Conservation (phyloP, 2,329 filamentous ascomycete genomes). For the Aspergillus latus region DNA sequence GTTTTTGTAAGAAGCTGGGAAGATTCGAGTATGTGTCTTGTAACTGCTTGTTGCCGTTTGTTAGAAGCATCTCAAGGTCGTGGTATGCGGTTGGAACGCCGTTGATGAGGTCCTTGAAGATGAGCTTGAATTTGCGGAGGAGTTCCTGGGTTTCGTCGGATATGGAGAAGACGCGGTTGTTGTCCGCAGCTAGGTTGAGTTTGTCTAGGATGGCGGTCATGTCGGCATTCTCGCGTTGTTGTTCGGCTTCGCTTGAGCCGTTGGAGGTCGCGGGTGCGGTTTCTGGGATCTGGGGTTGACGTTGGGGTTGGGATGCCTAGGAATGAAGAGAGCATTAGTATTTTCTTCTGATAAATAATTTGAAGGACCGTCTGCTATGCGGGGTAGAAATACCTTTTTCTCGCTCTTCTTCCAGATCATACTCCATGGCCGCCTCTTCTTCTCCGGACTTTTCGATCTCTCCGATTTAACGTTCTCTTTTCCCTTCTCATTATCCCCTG, state of each 20-base stretch:
- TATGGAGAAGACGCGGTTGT: constrained; percentile 82
- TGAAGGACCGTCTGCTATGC: background rate
- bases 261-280: background rate
- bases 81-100: constrained; percentile 91
- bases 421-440: constrained; percentile 40
- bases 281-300: constrained; percentile 5
- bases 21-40: constrained; percentile 66
- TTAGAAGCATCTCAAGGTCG: constrained; percentile 73
- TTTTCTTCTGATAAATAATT: background rate
- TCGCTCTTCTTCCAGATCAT: constrained; percentile 42
- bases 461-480: constrained; percentile 19
- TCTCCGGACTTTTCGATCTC: constrained; percentile 18
- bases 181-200: constrained; percentile 77
- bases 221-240: constrained; percentile 66
- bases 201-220: constrained; percentile 77
- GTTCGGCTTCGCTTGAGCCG: constrained; percentile 37
- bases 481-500: background rate
- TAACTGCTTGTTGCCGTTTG: constrained; percentile 62
- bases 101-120: constrained; percentile 88
- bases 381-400: constrained; percentile 30
- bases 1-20: constrained; percentile 76
- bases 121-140: constrained; percentile 78
- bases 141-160: constrained; percentile 82
- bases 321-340: background rate
- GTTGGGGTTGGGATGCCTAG: constrained; percentile 10